A percentile compares a stretch with the other conserved stretches of the same genome.
Conservation (phyloP, 1,139 yeast species). For the Nadsonia starkeyi-henricii region DNA sequence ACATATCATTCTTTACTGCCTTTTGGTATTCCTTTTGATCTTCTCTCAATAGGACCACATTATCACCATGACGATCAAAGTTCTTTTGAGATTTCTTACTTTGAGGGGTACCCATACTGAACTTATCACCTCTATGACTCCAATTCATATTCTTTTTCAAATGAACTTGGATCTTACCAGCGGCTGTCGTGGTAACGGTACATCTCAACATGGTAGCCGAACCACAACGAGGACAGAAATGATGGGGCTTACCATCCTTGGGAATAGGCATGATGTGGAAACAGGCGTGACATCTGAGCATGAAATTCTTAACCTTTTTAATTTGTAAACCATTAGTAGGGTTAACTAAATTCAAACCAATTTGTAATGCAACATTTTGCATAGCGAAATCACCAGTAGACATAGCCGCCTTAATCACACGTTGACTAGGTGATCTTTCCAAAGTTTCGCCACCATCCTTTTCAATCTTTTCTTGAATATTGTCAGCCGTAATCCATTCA, state of each 20-base stretch:
- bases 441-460: slow-evolving; percentile 43
- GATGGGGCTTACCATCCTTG: slow-evolving; percentile 60
- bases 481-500: slow-evolving; percentile 92
- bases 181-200: slow-evolving; percentile 69
- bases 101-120: slow-evolving; percentile 45
- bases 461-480: slow-evolving; percentile 51
- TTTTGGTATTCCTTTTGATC: slow-evolving; percentile 90
- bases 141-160: slow-evolving; percentile 85
- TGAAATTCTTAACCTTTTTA: slow-evolving; percentile 73
- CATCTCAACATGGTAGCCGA: slow-evolving; percentile 82
- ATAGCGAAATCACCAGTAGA: slow-evolving; percentile 96
- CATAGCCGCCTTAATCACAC: slow-evolving; percentile 50
- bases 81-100: slow-evolving; percentile 18
- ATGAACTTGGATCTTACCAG: slow-evolving; percentile 84
- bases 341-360: slow-evolving; percentile 78
- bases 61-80: slow-evolving; percentile 16
- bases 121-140: slow-evolving; percentile 79
- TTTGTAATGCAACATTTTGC: slow-evolving; percentile 86
- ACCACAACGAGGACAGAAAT: slow-evolving; percentile 95
- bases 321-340: slow-evolving; percentile 75
- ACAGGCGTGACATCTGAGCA: slow-evolving; percentile 96
- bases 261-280: slow-evolving; percentile 70
- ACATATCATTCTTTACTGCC: slow-evolving; percentile 74
- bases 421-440: slow-evolving; percentile 11
- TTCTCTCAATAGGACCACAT: slow-evolving; percentile 47